Conservation (phyloP, 495 filamentous ascomycete genomes). For the Hypomontagnella monticulosa region DNA sequence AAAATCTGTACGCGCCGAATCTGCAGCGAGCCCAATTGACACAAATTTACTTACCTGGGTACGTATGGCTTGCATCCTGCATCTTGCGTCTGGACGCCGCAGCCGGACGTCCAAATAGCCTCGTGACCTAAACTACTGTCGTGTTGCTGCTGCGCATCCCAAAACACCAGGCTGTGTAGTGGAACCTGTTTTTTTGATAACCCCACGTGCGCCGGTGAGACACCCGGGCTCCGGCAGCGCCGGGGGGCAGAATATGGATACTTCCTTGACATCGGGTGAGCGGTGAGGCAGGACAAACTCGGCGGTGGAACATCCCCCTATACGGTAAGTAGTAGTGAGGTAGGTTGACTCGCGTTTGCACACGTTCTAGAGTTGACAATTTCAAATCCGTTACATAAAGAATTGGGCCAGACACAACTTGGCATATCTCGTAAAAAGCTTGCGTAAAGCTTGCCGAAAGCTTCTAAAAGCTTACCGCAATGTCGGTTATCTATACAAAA, state of each 20-base stretch:
- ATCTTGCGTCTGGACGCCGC: slow-evolving; percentile 13
- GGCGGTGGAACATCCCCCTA: slow-evolving; percentile 19
- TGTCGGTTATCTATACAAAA: not conserved
- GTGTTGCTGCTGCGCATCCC: slow-evolving; percentile 33
- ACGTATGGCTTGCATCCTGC: slow-evolving; percentile 16
- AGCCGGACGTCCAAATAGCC: slow-evolving; percentile 41
- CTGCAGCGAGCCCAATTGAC: slow-evolving; percentile 13
- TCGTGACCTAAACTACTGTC: slow-evolving; percentile 31
- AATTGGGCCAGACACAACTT: not conserved
- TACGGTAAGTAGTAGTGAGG: not conserved
- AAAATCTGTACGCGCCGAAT: slow-evolving; percentile 8
- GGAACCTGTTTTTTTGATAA: slow-evolving; percentile 22
- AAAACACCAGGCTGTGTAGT: slow-evolving; percentile 18
- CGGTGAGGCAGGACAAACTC: slow-evolving; percentile 22
- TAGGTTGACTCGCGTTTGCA: slow-evolving; percentile 1
- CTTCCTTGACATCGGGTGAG: slow-evolving; percentile 17
- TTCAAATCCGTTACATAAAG: slow-evolving; percentile 2
- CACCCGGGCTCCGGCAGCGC: slow-evolving; percentile 33
- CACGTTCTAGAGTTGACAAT: no score
- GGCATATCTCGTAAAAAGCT: slow-evolving; percentile 25
- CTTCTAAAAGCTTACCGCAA: slow-evolving; percentile 23
- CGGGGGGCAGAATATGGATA: slow-evolving; percentile 17
- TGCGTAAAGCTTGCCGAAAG: slow-evolving; percentile 33
- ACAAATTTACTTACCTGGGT: not conserved
- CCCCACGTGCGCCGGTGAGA: slow-evolving; percentile 40